A percentile compares a stretch with the other conserved stretches of the same genome.
Conservation (phyloP, 2,329 filamentous ascomycete genomes). For the Penicillium digitatum region DNA sequence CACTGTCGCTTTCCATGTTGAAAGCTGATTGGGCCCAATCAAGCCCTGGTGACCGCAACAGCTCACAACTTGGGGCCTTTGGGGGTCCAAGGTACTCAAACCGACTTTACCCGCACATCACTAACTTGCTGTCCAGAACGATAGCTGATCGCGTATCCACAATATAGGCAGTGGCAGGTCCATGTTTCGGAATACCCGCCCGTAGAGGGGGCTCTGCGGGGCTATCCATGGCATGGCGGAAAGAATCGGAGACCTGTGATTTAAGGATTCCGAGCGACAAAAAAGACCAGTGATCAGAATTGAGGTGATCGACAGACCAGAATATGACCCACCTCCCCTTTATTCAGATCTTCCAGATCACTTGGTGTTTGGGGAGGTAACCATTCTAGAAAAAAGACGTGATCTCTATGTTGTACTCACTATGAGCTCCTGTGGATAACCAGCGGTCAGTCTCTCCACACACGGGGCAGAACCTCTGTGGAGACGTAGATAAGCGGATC, state of each 20-base stretch:
- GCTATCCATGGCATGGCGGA: not conserved
- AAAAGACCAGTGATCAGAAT: not conserved
- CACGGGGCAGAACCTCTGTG: not conserved
- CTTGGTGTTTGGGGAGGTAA: not conserved
- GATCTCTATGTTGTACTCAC: no score
- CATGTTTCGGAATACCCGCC: not conserved
- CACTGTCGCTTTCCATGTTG: no score
- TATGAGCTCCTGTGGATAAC: not conserved
- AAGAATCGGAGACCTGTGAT: not conserved
- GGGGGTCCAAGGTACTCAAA: not conserved
- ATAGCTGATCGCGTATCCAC: not conserved
- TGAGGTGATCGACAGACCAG: not conserved
- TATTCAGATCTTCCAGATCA: no score
- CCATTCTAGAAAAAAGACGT: not conserved
- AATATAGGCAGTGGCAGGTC: not conserved
- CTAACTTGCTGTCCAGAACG: not conserved
- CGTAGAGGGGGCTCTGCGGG: not conserved
- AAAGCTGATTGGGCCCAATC: no score
- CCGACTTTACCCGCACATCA: not conserved
- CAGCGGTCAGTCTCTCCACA: not conserved
- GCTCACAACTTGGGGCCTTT: no score
- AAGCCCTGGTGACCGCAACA: no score
- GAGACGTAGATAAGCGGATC: no score
- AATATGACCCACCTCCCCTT: no score
- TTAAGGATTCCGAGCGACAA: not conserved